A percentile compares a stretch with the other conserved stretches of the same genome.
phyloP scores from a whole-genome alignment of 768 basidiomycete species.

The Panaeolus cyanescens region DNA sequence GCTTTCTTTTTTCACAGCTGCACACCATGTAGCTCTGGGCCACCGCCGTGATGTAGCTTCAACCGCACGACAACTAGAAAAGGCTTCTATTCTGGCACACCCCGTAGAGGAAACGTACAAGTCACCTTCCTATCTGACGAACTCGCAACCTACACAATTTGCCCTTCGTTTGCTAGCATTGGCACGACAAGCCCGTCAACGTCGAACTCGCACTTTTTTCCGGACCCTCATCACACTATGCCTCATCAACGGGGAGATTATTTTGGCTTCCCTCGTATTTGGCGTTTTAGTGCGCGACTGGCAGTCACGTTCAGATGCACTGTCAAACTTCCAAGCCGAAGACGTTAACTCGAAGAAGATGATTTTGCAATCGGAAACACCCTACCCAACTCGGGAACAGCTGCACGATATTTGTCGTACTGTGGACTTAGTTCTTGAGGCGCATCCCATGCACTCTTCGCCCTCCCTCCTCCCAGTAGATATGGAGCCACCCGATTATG shows the following conservation, averaged over 20 bases:
- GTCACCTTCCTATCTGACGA: background rate
- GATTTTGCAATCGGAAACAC: background rate
- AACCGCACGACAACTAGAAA: slow-evolving; percentile 11
- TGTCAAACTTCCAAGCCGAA: background rate
- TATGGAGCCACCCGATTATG: slow-evolving; percentile 12
- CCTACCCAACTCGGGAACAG: slow-evolving; percentile 6
- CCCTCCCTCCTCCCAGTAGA: slow-evolving; percentile 4
- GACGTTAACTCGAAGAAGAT: background rate
- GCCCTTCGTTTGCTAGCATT: slow-evolving; percentile 54
- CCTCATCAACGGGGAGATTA: slow-evolving; percentile 76
- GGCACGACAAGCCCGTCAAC: slow-evolving; percentile 56
- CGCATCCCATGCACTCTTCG: slow-evolving; percentile 12
- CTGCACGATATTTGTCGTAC: slow-evolving; percentile 6
- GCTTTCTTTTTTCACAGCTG: background rate
- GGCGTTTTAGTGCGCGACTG: slow-evolving; percentile 66
- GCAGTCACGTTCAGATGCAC: slow-evolving; percentile 37
- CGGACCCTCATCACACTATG: slow-evolving; percentile 61
- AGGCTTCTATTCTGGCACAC: slow-evolving; percentile 29
- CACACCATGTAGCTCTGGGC: slow-evolving; percentile 9
- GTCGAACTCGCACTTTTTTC: slow-evolving; percentile 62
- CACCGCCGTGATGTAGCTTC: slow-evolving; percentile 15
- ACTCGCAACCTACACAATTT: slow-evolving; percentile 34
- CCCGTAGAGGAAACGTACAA: slow-evolving; percentile 11
- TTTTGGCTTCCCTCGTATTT: slow-evolving; percentile 74
- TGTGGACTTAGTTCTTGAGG: background rate